Conservation (phyloP, 257 asterid genomes). For the Solanum lignicaule region DNA sequence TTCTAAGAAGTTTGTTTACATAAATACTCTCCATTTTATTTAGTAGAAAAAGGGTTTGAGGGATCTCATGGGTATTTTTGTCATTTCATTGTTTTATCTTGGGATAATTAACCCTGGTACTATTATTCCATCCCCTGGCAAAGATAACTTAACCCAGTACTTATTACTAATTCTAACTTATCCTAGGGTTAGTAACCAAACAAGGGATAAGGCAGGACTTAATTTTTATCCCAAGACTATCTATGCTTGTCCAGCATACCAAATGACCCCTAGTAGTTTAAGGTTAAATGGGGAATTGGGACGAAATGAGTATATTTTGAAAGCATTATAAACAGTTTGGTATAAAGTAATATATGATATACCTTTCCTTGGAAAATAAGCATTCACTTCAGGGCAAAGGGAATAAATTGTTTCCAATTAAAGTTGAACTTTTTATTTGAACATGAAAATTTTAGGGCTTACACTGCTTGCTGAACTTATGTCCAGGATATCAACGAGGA, state of each 20-base stretch:
- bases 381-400: neutral
- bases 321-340: neutral
- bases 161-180: neutral
- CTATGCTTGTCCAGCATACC: neutral
- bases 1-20: neutral
- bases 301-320: neutral
- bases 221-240: neutral
- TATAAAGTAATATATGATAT: neutral
- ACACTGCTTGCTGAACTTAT: slow-evolving; percentile 5
- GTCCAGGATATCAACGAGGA: slow-evolving; percentile 72
- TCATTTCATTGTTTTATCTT: neutral
- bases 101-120: neutral
- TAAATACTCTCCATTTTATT: neutral
- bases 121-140: neutral
- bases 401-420: slow-evolving; percentile 38
- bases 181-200: neutral
- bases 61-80: neutral
- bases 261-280: neutral
- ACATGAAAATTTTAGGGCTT: neutral
- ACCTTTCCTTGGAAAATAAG: neutral
- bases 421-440: slow-evolving; percentile 15
- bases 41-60: neutral
- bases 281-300: neutral
- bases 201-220: neutral
- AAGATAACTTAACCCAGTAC: neutral